Evolutionary conservation across 1,139 yeast genomes (phyloP), one percentile per base, ranked within the genome.

Genomic region (Diutina mesorugosa): DNA sequence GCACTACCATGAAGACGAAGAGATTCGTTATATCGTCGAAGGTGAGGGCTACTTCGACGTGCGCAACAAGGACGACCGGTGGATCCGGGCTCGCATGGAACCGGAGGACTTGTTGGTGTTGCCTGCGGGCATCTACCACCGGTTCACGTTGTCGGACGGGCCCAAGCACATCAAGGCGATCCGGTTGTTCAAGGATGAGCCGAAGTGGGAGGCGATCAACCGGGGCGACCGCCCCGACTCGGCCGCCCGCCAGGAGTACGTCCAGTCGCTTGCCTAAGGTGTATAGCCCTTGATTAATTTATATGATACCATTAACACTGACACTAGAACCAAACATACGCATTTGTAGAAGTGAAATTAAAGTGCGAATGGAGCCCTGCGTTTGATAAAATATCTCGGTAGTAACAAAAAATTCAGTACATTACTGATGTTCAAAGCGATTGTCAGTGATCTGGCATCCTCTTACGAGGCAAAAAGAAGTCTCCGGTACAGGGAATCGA

Each of bases 1-100:
- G 68, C 99, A 93, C 69, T 76, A 89, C 61, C 99, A 93, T 68
- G 98, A 93, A 68, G 99, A 93, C 68, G 99, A 93, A 71, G 99
- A 93, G 73, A 93, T 93, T 67, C 77, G 99, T 61, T 91, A 90
- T 70, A 81, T 90, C 58, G 68, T 87, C 38, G 97, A 87, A 32
- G 99, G 99, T 9, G 88, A 84, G 60, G 98, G 99, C 0, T 93
- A 81, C 70, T 93, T 93, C 67, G 98, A 93, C 66, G 90, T 93
- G 9, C 79, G 97, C 61, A 84, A 81, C 65, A 66, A 72, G 21
- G 72, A 78, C 48, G 90, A 87, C 64, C 71, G 74, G 59, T 93
- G 99, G 99, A 78, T 93, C 59, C 80, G 98, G 60, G 79, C 87
- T 59, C 78, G 80, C 60, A 76, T 90, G 57, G 72, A 67, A 51